These are phyloP conservation scores for Rhizopogon parksii DNA, from an alignment of 1,284 basidiomycete genomes.

Conservation along the genomic window DNA sequence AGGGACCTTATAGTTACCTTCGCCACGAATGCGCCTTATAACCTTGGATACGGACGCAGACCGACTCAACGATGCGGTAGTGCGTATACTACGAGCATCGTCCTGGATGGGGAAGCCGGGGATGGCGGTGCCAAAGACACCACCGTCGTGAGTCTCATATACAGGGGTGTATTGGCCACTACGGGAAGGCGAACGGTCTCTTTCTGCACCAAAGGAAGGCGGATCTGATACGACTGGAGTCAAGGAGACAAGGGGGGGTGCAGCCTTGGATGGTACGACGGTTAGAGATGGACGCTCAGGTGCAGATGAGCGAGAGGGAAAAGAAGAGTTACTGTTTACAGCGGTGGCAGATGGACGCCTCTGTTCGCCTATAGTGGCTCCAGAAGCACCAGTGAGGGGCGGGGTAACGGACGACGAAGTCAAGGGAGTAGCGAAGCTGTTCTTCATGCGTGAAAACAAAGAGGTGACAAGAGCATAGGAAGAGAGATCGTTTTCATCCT, in stretches of 20 bases:
- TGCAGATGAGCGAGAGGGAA: conserved; percentile 37
- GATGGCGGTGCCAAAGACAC: conserved; percentile 61
- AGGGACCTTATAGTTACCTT: conserved; percentile 43
- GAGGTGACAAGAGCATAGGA: conserved; percentile 75
- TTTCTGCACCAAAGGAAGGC: conserved; percentile 56
- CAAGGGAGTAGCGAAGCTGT: conserved; percentile 59
- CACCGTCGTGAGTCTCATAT: conserved; percentile 51
- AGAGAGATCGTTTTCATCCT: conserved; percentile 78
- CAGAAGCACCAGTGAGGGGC: conserved; percentile 25
- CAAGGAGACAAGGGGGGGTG: conserved; percentile 74
- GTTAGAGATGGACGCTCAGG: conserved; percentile 54
- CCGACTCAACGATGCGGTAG: conserved; percentile 60
- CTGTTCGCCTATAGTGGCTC: conserved; percentile 34
- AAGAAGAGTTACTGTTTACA: conserved; percentile 37
- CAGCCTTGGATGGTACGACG: conserved; percentile 48
- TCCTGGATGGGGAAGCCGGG: conserved; percentile 82
- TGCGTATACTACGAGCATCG: conserved; percentile 74
- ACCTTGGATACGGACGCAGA: conserved; percentile 83
- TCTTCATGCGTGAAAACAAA: conserved; percentile 71
- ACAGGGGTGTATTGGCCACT: conserved; percentile 42
- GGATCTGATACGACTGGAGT: conserved; percentile 73
- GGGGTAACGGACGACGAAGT: conserved; percentile 37
- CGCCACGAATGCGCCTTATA: conserved; percentile 80
- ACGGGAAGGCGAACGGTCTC: conserved; percentile 55
- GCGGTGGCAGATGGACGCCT: conserved; percentile 47